These are phyloP conservation scores for Pseudocercospora ulei DNA, from an alignment of 2,329 filamentous ascomycete species.

Conservation along the genomic window DNA sequence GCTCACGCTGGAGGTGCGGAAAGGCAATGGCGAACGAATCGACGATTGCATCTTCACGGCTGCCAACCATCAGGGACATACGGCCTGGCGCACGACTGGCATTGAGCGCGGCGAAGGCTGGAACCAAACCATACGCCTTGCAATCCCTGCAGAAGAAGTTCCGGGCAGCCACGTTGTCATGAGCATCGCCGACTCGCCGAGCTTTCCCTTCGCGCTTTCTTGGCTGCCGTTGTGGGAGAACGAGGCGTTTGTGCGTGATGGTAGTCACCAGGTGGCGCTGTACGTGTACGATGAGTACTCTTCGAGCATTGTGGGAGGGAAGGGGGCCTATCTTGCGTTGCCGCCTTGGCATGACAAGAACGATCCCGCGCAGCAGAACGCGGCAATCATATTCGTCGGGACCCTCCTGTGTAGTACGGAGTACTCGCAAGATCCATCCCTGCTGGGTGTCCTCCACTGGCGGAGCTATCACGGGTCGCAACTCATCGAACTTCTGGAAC, in stretches of 20 bases:
- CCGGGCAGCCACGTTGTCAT: slow-evolving; percentile 76
- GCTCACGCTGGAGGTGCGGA: slow-evolving; percentile 78
- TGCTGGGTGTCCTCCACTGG: slow-evolving; percentile 80
- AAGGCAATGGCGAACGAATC: slow-evolving; percentile 66
- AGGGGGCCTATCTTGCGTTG: slow-evolving; percentile 75
- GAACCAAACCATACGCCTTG: slow-evolving; percentile 78
- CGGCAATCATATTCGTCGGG: slow-evolving; percentile 59
- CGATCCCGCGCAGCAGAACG: slow-evolving; percentile 64
- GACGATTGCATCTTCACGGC: slow-evolving; percentile 80
- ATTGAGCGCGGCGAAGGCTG: slow-evolving; percentile 70
- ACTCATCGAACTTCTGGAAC: slow-evolving; percentile 63
- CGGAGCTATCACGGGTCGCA: slow-evolving; percentile 50
- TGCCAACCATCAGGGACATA: slow-evolving; percentile 67
- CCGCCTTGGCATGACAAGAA: slow-evolving; percentile 69
- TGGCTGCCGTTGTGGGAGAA: slow-evolving; percentile 92
- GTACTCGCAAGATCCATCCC: slow-evolving; percentile 82
- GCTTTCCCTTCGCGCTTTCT: slow-evolving; percentile 79
- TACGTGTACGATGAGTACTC: slow-evolving; percentile 92
- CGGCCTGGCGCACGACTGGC: slow-evolving; percentile 79
- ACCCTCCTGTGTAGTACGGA: slow-evolving; percentile 90
- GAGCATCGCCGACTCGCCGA: slow-evolving; percentile 76
- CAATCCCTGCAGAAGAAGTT: slow-evolving; percentile 69
- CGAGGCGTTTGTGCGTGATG: slow-evolving; percentile 80
- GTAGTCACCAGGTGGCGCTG: slow-evolving; percentile 66
- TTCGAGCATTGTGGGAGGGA: slow-evolving; percentile 60